Evolutionary conservation across 2,329 filamentous ascomycete species (phyloP).

Genomic region (Ophiostoma ulmi): DNA sequence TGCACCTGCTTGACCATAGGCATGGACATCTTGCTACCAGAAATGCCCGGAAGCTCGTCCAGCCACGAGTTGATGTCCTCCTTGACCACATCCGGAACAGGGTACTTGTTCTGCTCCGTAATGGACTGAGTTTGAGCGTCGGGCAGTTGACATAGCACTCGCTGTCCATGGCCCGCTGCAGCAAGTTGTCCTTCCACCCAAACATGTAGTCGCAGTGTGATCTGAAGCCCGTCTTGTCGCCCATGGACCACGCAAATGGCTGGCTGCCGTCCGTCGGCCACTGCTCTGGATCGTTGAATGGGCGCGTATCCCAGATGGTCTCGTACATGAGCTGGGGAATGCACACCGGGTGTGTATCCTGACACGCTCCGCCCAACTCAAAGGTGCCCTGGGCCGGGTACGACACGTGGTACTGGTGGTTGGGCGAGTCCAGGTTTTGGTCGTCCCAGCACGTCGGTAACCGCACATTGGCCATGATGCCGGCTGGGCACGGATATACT

Average conservation of each 20-base stretch:
- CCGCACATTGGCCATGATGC: not conserved
- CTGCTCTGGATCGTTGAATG: slow-evolving; percentile 34
- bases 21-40: not conserved
- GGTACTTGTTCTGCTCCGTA: not conserved
- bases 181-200: not conserved
- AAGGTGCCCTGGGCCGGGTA: not conserved
- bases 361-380: not conserved
- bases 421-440: not conserved
- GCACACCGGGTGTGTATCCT: slow-evolving; percentile 26
- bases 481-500: not conserved
- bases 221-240: not conserved
- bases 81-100: not conserved
- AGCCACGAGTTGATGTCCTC: not conserved
- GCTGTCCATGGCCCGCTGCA: not conserved
- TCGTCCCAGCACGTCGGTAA: not conserved
- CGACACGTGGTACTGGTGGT: not conserved
- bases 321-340: slow-evolving; percentile 40
- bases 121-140: not conserved
- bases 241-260: slow-evolving; percentile 31
- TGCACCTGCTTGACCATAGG: not conserved
- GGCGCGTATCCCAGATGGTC: slow-evolving; percentile 42
- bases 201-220: not conserved
- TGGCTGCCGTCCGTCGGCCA: slow-evolving; percentile 36
- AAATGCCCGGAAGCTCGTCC: not conserved
- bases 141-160: not conserved